Base-by-base conservation (phyloP, 352 stramenopile species). In the Phytophthora syringae region DNA sequence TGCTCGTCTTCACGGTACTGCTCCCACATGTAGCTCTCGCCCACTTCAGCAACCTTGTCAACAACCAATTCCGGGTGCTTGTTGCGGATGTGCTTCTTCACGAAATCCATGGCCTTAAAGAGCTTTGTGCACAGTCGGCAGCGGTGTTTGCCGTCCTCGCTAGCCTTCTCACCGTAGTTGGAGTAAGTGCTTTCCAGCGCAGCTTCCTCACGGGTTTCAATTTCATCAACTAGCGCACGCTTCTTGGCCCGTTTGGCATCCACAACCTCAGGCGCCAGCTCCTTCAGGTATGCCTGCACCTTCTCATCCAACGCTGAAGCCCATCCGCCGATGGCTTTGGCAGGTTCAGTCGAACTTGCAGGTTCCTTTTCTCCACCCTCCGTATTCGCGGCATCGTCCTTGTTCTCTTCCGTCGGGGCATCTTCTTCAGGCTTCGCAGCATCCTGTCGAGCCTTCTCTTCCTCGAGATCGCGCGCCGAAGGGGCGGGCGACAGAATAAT, bases 31-130 rank as follows among this genome's bases (percentile, higher is more conserved):
- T 92, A 95, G 52, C 76, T 93, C 56, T 95, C 87, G 12, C 85
- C 87, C 3, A 92, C 83, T 43, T 90, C 77, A 5, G 85, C 85
- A 52, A 94, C 79, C 64, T 93, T 94, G 56, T 93, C 84, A 18
- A 94, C 84, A 24, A 86, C 83, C 7, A 94, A 69, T 64, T 96
- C 88, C 5, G 81, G 82, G 63, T 96, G 88, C 58, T 94, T 93
- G 76, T 96, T 96, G 20, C 83, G 82, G 57, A 94, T 92, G 70
- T 96, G 88, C 60, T 96, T 96, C 65, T 94, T 93, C 13, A 96
- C 84, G 61, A 94, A 96, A 49, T 94, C 84, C 36, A 92, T 75
- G 4, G 84, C 86, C 67, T 96, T 96, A 66, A 96, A 96, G 7
- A 96, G 69, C 62, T 96, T 96, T 3, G 82, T 92, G 52, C 88